Evolutionary conservation across 345 rosid species (phyloP).

Genomic region (Eucalyptus sideroxylon): DNA sequence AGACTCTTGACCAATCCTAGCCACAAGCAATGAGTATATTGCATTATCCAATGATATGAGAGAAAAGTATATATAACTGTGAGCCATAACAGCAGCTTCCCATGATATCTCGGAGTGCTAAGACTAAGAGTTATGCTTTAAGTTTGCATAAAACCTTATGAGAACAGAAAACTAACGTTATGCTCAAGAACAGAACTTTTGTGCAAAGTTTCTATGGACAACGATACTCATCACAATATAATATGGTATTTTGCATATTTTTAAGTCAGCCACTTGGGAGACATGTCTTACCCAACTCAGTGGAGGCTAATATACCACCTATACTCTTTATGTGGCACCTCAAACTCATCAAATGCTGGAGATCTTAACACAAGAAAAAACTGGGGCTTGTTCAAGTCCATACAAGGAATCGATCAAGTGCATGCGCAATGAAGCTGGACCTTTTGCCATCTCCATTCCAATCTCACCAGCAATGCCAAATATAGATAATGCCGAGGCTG

Average conservation of each 20-base stretch:
- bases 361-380: conserved; percentile 32
- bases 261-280: background rate
- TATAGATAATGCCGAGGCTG: conserved; percentile 66
- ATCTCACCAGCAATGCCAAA: conserved; percentile 85
- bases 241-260: background rate
- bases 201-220: background rate
- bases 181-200: background rate
- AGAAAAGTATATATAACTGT: background rate
- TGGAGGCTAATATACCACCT: background rate
- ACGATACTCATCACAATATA: background rate
- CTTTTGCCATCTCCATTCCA: conserved; percentile 59
- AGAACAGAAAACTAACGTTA: background rate
- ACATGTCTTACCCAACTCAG: background rate
- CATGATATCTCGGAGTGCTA: background rate
- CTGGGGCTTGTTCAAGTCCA: conserved; percentile 40
- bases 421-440: conserved; percentile 81
- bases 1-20: background rate
- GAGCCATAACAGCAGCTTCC: background rate
- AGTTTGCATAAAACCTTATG: background rate
- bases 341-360: background rate
- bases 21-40: background rate
- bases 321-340: background rate
- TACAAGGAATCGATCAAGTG: conserved; percentile 72
- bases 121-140: background rate
- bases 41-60: background rate